A percentile compares a stretch with the other conserved stretches of the same genome.
These are phyloP conservation scores for Claviceps humidiphila DNA, from an alignment of 2,329 filamentous ascomycete species.

Conservation along the genomic window DNA sequence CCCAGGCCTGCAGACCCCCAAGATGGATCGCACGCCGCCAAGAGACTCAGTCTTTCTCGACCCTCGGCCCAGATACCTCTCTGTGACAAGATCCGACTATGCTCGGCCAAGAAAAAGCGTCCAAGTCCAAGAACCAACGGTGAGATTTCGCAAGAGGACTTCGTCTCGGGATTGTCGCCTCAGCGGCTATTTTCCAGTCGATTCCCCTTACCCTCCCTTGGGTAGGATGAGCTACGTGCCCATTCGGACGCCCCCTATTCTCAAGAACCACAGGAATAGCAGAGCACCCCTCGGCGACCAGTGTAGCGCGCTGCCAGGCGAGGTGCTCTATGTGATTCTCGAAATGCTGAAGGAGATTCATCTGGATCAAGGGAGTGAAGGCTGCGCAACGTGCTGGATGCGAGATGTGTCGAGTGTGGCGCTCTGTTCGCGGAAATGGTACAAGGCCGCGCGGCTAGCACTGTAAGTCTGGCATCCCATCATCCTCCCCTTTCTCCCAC, in stretches of 20 bases:
- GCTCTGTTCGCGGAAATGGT: slow-evolving; percentile 37
- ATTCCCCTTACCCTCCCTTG: slow-evolving; percentile 17
- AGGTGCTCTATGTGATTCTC: slow-evolving; percentile 45
- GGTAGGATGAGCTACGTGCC: slow-evolving; percentile 5
- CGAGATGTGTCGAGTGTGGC: slow-evolving; percentile 42
- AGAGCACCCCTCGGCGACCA: slow-evolving; percentile 31
- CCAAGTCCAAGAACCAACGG: slow-evolving; percentile 14
- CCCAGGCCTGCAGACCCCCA: slow-evolving; percentile 18
- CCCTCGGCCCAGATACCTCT: slow-evolving; percentile 24
- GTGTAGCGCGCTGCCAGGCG: slow-evolving; percentile 42
- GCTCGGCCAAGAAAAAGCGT: not conserved
- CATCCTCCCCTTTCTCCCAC: no score
- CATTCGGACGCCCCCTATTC: slow-evolving; percentile 3
- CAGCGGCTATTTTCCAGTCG: slow-evolving; percentile 26
- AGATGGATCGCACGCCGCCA: slow-evolving; percentile 10
- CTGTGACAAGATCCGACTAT: slow-evolving; percentile 6
- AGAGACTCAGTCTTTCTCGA: slow-evolving; percentile 12
- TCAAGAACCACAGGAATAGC: slow-evolving; percentile 4
- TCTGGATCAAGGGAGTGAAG: slow-evolving; percentile 30
- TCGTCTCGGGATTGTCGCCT: slow-evolving; percentile 24
- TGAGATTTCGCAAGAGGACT: slow-evolving; percentile 10
- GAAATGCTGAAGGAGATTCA: slow-evolving; percentile 39
- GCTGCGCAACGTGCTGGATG: slow-evolving; percentile 54
- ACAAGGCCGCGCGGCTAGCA: slow-evolving; percentile 34
- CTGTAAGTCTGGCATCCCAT: slow-evolving; percentile 27